Evolutionary conservation across 2,329 filamentous ascomycete genomes (phyloP).

Genomic region (Fusarium illudens): DNA sequence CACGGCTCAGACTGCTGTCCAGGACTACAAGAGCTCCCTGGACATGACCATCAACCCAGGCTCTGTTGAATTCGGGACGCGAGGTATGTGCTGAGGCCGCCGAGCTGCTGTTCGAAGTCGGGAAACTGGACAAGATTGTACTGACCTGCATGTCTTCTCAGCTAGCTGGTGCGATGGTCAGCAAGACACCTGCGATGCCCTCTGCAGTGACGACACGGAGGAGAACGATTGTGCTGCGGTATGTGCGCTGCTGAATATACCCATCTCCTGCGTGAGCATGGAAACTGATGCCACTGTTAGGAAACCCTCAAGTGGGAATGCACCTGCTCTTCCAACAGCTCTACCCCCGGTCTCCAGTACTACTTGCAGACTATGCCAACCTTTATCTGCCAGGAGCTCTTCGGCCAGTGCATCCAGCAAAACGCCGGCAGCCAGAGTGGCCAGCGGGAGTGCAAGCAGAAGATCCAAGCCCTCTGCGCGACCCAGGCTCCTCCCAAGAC

Average conservation of each 20-base stretch:
- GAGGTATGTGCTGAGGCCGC: constrained; percentile 50
- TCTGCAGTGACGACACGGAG: constrained; percentile 53
- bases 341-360: constrained; percentile 60
- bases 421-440: constrained; percentile 53
- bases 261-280: neutral
- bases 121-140: neutral
- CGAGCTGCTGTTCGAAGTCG: neutral
- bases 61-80: constrained; percentile 44
- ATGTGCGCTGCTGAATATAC: constrained; percentile 35
- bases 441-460: constrained; percentile 59
- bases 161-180: constrained; percentile 62
- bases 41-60: constrained; percentile 54
- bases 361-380: constrained; percentile 62
- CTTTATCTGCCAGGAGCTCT: constrained; percentile 62
- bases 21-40: constrained; percentile 55
- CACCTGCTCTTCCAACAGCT: constrained; percentile 58
- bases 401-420: constrained; percentile 55
- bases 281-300: constrained; percentile 41
- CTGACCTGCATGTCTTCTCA: constrained; percentile 40
- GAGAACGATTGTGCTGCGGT: constrained; percentile 59
- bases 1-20: constrained; percentile 49
- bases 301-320: constrained; percentile 57
- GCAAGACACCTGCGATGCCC: constrained; percentile 57
- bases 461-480: constrained; percentile 60
- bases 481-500: constrained; percentile 47